These are phyloP conservation scores for Puccinellia tenuiflora DNA, from an alignment of 176 grass and related monocot species.

Conservation along the genomic window DNA sequence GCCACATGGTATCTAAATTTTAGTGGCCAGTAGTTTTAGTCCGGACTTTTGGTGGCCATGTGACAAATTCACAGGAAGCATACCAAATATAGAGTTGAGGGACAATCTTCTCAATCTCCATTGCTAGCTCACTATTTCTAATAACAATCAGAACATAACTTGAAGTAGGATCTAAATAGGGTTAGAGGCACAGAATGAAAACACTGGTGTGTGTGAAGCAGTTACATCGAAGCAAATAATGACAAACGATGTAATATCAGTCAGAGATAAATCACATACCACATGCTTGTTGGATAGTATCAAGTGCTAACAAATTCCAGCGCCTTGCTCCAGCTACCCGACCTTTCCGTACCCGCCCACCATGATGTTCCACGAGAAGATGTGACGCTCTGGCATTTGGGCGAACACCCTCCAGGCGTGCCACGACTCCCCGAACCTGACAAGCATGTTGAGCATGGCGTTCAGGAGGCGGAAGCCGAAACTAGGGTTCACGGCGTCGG, in stretches of 20 bases:
- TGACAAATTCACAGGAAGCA: background rate
- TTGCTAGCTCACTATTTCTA: background rate
- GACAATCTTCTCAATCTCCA: background rate
- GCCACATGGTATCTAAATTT: background rate
- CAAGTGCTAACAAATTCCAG: too few species aligned
- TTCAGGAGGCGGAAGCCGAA: slow-evolving; percentile 67
- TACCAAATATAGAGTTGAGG: background rate
- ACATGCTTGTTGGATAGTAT: too few species aligned
- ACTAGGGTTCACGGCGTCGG: too few species aligned
- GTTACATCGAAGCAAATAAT: too few species aligned
- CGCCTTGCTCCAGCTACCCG: slow-evolving; percentile 74
- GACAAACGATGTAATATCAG: too few species aligned
- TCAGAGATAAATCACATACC: too few species aligned
- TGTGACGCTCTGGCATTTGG: slow-evolving; percentile 71
- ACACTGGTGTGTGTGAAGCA: too few species aligned
- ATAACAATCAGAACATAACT: too few species aligned
- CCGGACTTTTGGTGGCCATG: too few species aligned
- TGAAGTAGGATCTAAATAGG: too few species aligned
- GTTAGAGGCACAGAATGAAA: too few species aligned
- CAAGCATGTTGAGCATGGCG: slow-evolving; percentile 66
- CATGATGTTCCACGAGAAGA: slow-evolving; percentile 95
- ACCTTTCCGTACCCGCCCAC: slow-evolving; percentile 72
- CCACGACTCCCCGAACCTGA: slow-evolving; percentile 55
- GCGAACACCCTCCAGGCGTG: slow-evolving; percentile 71
- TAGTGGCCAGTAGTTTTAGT: background rate